Evolutionary conservation across 2,329 filamentous ascomycete species (phyloP), one percentile per base, ranked within the genome.

Genomic region (Ophiocordyceps robertsii): DNA sequence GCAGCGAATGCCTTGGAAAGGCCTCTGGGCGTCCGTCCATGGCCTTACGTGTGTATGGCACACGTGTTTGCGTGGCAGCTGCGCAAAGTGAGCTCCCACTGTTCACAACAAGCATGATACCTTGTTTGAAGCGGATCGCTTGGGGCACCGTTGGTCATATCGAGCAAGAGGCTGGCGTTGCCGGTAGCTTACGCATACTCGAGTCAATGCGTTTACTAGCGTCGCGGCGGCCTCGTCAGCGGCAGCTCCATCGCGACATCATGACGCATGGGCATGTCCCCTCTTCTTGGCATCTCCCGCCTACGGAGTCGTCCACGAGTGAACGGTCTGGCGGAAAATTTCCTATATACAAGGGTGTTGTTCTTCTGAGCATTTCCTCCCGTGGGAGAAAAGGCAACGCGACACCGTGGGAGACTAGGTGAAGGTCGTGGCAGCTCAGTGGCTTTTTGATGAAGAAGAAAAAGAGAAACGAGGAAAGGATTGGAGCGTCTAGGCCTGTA

Each of bases 351-450:
- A 71, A 71, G 73, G 73, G 67, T 63, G 61, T 71, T 65, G 49
- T 59, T 77, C 71, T 77, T 65, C 72, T 73, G 71, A 75, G 68
- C 62, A 55, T 59, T 68, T 36, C 33, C 68, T 68, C 65, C 65
- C 49, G 46, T 42, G 44, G 48, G 55, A 63, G 63, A 65, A 69
- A 71, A 70, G 73, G 73, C 73, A 77, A 77, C 73, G 57, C 72
- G 62, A 71, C 73, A 76, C 73, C 72, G 73, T 77, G 58, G 64
- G 56, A 55, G 51, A 58, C 69, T 67, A 64, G 66, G 66, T 76
- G 73, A 71, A 64, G 72, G 73, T 77, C 73, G 73, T 77, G 73
- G 73, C 74, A 64, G 64, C 70, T 75, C 70, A 75, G 65, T 59
- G 62, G 67, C 72, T 77, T 77, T 77, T 77, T 77, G 73, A 77